Evolutionary conservation across 306 rosid genomes (phyloP).

Genomic region (Delonix regia): DNA sequence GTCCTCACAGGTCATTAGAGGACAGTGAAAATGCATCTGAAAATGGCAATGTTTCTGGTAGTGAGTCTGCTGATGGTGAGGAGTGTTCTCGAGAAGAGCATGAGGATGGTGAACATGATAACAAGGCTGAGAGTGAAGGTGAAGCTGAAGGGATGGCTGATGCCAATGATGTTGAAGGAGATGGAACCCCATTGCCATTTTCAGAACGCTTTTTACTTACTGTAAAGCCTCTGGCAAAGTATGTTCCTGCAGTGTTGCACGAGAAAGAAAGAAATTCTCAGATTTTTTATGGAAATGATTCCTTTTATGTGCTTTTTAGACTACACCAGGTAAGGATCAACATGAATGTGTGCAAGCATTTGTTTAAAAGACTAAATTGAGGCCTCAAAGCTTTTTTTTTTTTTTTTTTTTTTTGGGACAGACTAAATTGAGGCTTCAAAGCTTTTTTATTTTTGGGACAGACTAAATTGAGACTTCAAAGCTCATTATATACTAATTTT

Average conservation of each 20-base stretch:
- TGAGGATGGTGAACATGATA: conserved; percentile 74
- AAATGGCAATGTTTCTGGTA: conserved; percentile 86
- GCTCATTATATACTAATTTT: conserved; percentile 16
- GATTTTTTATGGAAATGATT: conserved; percentile 92
- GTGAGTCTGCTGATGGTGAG: conserved; percentile 93
- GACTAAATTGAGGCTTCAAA: conserved; percentile 19
- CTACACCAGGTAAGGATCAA: conserved; percentile 83
- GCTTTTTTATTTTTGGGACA: too few relatives aligned
- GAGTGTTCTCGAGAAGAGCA: conserved; percentile 93
- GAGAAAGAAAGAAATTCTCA: conserved; percentile 62
- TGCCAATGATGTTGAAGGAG: conserved; percentile 95
- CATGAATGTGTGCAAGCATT: neutral
- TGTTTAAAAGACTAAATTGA: neutral
- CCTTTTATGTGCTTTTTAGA: conserved; percentile 90
- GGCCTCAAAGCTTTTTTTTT: conserved; percentile 21
- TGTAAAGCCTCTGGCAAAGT: conserved; percentile 91
- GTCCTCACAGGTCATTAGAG: conserved; percentile 88
- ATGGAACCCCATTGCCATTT: conserved; percentile 66
- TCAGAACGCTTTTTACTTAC: conserved; percentile 82
- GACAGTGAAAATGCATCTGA: conserved; percentile 93
- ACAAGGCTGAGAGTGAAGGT: conserved; percentile 98
- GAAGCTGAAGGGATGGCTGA: conserved; percentile 97
- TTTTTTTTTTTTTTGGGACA: too few relatives aligned
- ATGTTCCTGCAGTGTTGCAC: conserved; percentile 59
- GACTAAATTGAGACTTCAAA: conserved; percentile 18